Evolutionary conservation across 768 basidiomycete genomes (phyloP).

Genomic region (Phylloporus arenicola): DNA sequence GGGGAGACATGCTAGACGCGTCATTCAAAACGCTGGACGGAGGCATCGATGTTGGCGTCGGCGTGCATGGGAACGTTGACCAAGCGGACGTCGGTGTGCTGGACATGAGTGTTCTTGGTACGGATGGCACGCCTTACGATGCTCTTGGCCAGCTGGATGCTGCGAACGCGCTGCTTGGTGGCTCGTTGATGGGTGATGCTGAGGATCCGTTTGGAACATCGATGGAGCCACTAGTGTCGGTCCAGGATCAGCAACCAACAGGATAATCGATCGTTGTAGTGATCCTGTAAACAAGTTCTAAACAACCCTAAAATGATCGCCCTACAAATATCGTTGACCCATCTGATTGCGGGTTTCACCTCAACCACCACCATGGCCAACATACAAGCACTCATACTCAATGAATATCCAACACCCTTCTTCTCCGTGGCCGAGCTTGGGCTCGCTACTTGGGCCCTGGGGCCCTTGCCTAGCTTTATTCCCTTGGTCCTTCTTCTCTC

Average conservation of each 20-base stretch:
- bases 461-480: slow-evolving; percentile 29
- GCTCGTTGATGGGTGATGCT: slow-evolving; percentile 52
- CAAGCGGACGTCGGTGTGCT: slow-evolving; percentile 42
- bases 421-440: slow-evolving; percentile 22
- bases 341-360: background rate
- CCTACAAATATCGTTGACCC: slow-evolving; percentile 12
- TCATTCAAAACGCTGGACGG: slow-evolving; percentile 53
- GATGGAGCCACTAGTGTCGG: slow-evolving; percentile 14
- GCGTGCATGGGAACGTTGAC: slow-evolving; percentile 29
- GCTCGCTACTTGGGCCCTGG: slow-evolving; percentile 25
- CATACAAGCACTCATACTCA: slow-evolving; percentile 25
- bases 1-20: slow-evolving; percentile 44
- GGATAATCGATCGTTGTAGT: slow-evolving; percentile 3
- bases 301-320: slow-evolving; percentile 19
- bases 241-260: slow-evolving; percentile 6
- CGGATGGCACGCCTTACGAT: slow-evolving; percentile 58
- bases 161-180: slow-evolving; percentile 52
- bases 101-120: slow-evolving; percentile 60
- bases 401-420: slow-evolving; percentile 17
- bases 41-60: slow-evolving; percentile 35
- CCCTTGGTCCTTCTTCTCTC: slow-evolving; percentile 30
- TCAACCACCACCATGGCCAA: slow-evolving; percentile 16
- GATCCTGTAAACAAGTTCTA: slow-evolving; percentile 1
- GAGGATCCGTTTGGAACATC: slow-evolving; percentile 53
- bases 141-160: slow-evolving; percentile 54